Conservation (phyloP, 106 monocot genomes). For the Apostasia shenzhenica region DNA sequence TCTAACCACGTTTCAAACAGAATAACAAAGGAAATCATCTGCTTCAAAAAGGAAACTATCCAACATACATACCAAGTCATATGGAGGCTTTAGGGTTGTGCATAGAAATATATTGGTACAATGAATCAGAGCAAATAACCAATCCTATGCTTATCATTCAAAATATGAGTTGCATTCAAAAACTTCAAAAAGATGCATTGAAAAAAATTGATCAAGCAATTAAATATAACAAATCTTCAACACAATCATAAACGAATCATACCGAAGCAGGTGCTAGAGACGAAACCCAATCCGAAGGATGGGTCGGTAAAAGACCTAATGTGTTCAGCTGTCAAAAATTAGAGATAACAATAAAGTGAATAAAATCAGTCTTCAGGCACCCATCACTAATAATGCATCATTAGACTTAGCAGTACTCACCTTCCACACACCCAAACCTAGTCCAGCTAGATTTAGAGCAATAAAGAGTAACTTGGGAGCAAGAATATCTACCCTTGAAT, state of each 20-base stretch:
- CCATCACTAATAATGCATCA: background rate
- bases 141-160: too few species aligned
- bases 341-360: background rate
- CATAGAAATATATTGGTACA: too few species aligned
- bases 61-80: too few species aligned
- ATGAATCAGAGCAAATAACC: too few species aligned
- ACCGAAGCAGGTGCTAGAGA: constrained; percentile 83
- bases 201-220: too few species aligned
- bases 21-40: too few species aligned
- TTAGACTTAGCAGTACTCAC: constrained; percentile 18
- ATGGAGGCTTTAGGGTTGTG: too few species aligned
- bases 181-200: too few species aligned
- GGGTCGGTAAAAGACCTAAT: constrained; percentile 86
- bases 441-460: constrained; percentile 68
- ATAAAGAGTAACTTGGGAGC: constrained; percentile 71
- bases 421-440: constrained; percentile 83
- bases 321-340: constrained; percentile 63
- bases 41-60: too few species aligned
- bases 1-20: too few species aligned
- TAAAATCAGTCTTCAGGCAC: background rate
- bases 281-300: constrained; percentile 94
- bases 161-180: too few species aligned
- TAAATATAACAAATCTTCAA: too few species aligned
- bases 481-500: constrained; percentile 65
- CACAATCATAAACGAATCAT: constrained; percentile 1